phyloP scores from a whole-genome alignment of 2,329 filamentous ascomycete species.

The Calonectria naviculata region DNA sequence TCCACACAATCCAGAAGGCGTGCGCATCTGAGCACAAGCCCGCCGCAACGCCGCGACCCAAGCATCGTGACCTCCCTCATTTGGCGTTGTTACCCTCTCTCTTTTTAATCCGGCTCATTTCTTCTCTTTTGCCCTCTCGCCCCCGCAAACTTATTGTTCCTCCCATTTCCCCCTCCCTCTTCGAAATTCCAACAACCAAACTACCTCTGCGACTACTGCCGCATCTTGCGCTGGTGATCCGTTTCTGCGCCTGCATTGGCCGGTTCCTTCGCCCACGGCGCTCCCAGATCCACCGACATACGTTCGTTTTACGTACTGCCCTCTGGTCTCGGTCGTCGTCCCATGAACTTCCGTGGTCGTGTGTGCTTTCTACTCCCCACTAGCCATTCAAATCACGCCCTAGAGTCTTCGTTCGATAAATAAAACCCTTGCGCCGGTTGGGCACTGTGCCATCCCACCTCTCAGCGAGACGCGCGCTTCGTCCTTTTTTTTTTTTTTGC shows the following conservation, averaged over 20 bases:
- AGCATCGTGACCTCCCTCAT: constrained; percentile 42
- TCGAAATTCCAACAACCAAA: constrained; percentile 13
- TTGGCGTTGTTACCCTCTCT: constrained; percentile 26
- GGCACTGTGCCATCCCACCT: constrained; percentile 28
- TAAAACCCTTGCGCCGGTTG: constrained; percentile 31
- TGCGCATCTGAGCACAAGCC: constrained; percentile 28
- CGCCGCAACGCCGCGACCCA: constrained; percentile 39
- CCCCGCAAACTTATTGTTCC: neutral
- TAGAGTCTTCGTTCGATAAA: constrained; percentile 41
- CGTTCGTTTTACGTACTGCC: constrained; percentile 50
- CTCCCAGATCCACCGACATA: constrained; percentile 46
- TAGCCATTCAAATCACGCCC: constrained; percentile 34
- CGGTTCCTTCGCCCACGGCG: constrained; percentile 32
- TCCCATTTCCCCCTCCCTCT: constrained; percentile 13
- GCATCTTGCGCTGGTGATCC: constrained; percentile 36
- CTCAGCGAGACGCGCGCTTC: constrained; percentile 22
- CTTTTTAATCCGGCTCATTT: constrained; percentile 11
- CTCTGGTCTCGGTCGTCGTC: constrained; percentile 28
- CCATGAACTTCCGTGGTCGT: constrained; percentile 32
- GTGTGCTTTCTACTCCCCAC: constrained; percentile 32
- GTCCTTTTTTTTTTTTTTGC: constrained; percentile 20
- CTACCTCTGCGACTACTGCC: constrained; percentile 29
- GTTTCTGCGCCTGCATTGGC: constrained; percentile 44
- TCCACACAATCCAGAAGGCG: constrained; percentile 37
- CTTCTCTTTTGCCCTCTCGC: neutral